Percentiles rank a stretch among this genome's conserved stretches.
These are phyloP conservation scores for Mimosa pudica DNA, from an alignment of 306 rosid species.

Conservation along the genomic window DNA sequence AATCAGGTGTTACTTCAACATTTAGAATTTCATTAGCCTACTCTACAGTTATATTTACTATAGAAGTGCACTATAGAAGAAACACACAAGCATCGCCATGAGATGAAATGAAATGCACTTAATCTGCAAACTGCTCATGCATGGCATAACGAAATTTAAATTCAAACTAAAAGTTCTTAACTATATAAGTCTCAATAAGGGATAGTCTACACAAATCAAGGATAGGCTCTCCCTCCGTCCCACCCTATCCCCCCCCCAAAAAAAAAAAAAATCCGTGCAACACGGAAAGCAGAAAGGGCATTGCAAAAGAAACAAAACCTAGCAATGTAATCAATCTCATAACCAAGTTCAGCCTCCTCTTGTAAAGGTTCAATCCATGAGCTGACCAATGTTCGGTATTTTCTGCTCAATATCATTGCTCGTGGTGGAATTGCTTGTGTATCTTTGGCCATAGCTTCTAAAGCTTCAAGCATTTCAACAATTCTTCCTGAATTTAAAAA, in stretches of 20 bases:
- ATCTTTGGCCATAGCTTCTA: constrained; percentile 82
- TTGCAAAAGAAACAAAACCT: constrained; percentile 56
- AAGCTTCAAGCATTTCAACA: constrained; percentile 83
- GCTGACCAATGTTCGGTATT: constrained; percentile 90
- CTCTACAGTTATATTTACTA: constrained; percentile 21
- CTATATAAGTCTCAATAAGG: constrained; percentile 6
- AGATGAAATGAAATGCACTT: constrained; percentile 21
- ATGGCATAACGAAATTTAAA: neutral
- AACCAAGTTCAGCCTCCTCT: constrained; percentile 97
- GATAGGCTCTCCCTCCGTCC: neutral
- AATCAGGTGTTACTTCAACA: constrained; percentile 17
- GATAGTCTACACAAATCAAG: constrained; percentile 15
- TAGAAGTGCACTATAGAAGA: constrained; percentile 22
- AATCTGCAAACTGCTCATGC: constrained; percentile 1
- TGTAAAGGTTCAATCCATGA: constrained; percentile 99
- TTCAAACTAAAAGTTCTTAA: constrained; percentile 9
- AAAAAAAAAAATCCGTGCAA: neutral
- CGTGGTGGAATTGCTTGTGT: constrained; percentile 79
- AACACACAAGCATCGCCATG: constrained; percentile 23
- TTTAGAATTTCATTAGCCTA: constrained; percentile 22
- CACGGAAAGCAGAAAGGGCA: neutral
- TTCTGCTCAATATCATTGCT: constrained; percentile 95
- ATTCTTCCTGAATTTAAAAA: constrained; percentile 73
- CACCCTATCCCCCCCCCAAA: no score
- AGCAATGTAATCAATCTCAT: constrained; percentile 91